Base-by-base conservation (phyloP, 768 basidiomycete species). In the Tubosaeta sp. region DNA sequence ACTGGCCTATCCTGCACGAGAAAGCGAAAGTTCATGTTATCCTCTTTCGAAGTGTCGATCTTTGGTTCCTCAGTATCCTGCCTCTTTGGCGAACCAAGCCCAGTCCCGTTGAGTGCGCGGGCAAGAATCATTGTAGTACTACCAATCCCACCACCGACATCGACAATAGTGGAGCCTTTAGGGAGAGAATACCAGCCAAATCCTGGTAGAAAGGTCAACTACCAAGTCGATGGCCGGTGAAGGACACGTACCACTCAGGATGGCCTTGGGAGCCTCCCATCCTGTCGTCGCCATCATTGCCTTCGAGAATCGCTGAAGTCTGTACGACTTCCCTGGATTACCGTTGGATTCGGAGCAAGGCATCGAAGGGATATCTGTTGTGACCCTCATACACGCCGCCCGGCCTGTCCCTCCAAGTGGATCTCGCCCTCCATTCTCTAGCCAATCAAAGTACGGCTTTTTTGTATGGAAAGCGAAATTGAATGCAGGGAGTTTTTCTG, bases 201-300 rank as follows among this genome's bases (percentile, higher is more conserved):
- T 2, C 75, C 86, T 86, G 48, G 31, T 6, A 33, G 1, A n/a
- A 22, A 32, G 27, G 33, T 52, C 37, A n/a, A n/a, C 32, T 7
- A 13, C 47, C 22, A 16, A 34, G 42, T 17, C 3, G 33, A 51
- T 33, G 9, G 5, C 19, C 12, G 42, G n/a, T 10, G 31, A 44
- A 14, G n/a, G 11, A 47, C 13, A 10, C 10, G 6, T n/a, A 80
- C 84, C 81, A 54, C 73, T 74, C 37, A 84, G 65, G 27, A 84
- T 76, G 3, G 80, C 82, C 16, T 79, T 79, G 14, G 83, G 83
- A 2, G 72, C 76, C 69, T 85, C 86, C 86, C 88, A 90, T 2
- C 78, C 79, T 26, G 75, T 77, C 6, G 86, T 85, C 17, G 84
- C 86, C 6, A 76, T 76, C 88, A 91, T 91, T 4, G 87, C 86